Evolutionary conservation across 176 grass and related monocot species (phyloP), one percentile per base, ranked within the genome.

Genomic region (Bolboschoenus planiculmis): DNA sequence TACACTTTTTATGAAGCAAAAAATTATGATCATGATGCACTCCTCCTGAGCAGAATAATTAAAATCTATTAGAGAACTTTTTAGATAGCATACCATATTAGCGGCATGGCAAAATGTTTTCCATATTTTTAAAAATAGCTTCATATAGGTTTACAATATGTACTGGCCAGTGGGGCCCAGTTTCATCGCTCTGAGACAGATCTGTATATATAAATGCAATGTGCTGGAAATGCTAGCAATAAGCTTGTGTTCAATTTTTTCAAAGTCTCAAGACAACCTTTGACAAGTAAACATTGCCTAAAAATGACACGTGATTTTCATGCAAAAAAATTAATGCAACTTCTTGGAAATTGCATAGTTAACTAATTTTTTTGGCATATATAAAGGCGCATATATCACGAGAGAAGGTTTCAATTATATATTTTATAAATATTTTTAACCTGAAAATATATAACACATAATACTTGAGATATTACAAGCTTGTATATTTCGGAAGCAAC

Each of bases 231-330:
- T 63, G 60, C 60, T 67, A n/a, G 7, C 9, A 3, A 2, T 58
- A 24, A n/a, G 62, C 36, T 40, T 39, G 65, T 70, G 36, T 70
- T 42, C 65, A 2, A 23, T 40, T 70, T 70, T 42, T 37, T 67
- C 63, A 70, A 70, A 70, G 20, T 70, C n/a, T n/a, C 7, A 70
- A 70, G 65, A 70, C 35, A 23, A 70, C 20, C 65, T 70, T 70
- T 23, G 33, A 23, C 65, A 70, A 64, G n/a, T 35, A 64, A 42
- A 43, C 20, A 4, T 35, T 34, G 36, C 35, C 36, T 3, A 70
- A 9, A 34, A 70, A 20, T 4, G 36, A 5, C 36, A 70, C 65
- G 36, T 70, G 36, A 72, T 57, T 48, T 67, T 78, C 10, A 55
- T 55, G 74, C 68, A 33, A 80, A 54, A 59, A 53, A 56, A 10